A percentile compares a stretch with the other conserved stretches of the same genome.
phyloP scores from a whole-genome alignment of 2,329 filamentous ascomycete species.

The Talaromyces sp. region DNA sequence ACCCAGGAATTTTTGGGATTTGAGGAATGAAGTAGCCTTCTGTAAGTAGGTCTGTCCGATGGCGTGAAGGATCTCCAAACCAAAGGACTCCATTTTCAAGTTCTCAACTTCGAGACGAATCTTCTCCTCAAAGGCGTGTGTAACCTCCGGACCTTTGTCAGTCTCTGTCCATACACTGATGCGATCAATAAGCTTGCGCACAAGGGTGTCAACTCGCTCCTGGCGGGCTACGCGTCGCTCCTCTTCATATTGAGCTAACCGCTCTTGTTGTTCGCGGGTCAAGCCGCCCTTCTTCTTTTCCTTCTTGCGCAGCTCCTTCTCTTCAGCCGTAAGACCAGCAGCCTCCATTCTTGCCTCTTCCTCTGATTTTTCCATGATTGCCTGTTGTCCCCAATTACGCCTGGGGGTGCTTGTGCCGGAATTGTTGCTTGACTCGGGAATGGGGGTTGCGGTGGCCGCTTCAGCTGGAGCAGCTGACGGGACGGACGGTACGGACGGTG shows the following conservation, averaged over 20 bases:
- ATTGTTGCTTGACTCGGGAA: conserved; percentile 36
- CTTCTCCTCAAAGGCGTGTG: conserved; percentile 87
- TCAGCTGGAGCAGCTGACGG: neutral
- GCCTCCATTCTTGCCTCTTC: conserved; percentile 66
- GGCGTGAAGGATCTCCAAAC: conserved; percentile 90
- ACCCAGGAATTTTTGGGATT: conserved; percentile 94
- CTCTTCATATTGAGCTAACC: conserved; percentile 80
- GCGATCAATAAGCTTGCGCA: conserved; percentile 81
- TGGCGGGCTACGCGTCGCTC: conserved; percentile 81
- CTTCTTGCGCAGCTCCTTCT: conserved; percentile 73
- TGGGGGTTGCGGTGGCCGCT: conserved; percentile 21
- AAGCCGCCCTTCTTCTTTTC: conserved; percentile 87
- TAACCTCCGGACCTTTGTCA: conserved; percentile 82
- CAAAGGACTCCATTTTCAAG: conserved; percentile 98
- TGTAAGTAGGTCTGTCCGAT: conserved; percentile 87
- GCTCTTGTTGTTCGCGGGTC: conserved; percentile 88
- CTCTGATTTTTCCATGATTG: conserved; percentile 83
- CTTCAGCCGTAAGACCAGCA: conserved; percentile 65
- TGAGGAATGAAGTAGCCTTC: conserved; percentile 83
- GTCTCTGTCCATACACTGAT: conserved; percentile 97
- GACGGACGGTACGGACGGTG: neutral
- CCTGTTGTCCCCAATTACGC: conserved; percentile 69
- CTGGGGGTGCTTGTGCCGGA: conserved; percentile 50
- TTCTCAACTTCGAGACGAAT: conserved; percentile 93
- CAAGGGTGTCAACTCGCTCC: conserved; percentile 81